Base-by-base conservation (phyloP, 148 eudicot species). In the Cornus florida region DNA sequence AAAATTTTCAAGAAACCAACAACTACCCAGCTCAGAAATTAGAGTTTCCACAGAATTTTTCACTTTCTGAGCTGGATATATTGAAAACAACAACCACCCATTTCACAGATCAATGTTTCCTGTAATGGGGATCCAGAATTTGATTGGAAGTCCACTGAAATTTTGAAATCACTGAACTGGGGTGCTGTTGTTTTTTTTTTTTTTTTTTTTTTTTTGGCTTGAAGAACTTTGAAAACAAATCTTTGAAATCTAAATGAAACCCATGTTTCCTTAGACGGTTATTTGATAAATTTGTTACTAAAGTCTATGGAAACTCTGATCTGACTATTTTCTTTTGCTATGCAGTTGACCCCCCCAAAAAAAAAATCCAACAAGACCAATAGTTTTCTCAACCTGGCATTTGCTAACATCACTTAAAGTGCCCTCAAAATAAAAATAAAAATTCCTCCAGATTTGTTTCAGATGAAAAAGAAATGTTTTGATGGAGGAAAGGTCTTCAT, bases 21-120 rank as follows among this genome's bases (percentile, higher is more conserved):
- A 14, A 10, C 39, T 43, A 50, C 83, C 80, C 83, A 71, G 70
- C 33, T 62, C 75, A 71, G 10, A 75, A 70, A 81, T 75, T 75
- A 75, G 38, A 62, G 79, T 75, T 70, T 75, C 35, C 62, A 6
- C n/a, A 10, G 38, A 69, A n/a, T 41, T 7, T 48, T 57, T 67
- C 24, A 35, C 31, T 20, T 38, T 31, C 57, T 69, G n/a, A 31
- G 48, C 56, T 12, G 7, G 20, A 9, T 14, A 35, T 46, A 16
- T 32, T 72, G 67, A 39, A 17, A 13, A 62, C 57, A 43, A 43
- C 48, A 2, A 9, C 48, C 4, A 43, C 48, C 48, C 8, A 3
- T 43, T 43, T 43, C 10, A 43, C 4, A n/a, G 64, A 32, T 48
- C 60, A 65, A 28, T 24, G 43, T 67, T 20, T 10, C 22, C 64